phyloP scores from a whole-genome alignment of 1,139 yeast species.

The Arxiozyma slooffiae region DNA sequence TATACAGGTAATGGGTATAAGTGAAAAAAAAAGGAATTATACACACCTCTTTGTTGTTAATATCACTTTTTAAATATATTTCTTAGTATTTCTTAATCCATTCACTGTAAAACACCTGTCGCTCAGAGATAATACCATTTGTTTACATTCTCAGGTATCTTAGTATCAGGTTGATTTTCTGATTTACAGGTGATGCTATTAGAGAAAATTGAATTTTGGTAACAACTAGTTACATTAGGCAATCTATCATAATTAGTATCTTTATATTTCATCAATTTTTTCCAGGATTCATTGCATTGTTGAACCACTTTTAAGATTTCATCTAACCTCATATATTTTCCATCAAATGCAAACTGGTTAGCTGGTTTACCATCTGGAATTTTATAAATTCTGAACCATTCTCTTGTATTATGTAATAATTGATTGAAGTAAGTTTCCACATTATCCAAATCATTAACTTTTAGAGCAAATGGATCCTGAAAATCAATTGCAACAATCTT shows the following conservation, averaged over 20 bases:
- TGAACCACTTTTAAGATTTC: conserved; percentile 62
- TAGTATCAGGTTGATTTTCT: conserved; percentile 25
- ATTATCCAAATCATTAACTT: conserved; percentile 71
- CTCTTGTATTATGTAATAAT: conserved; percentile 69
- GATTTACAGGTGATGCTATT: not conserved
- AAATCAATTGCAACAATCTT: conserved; percentile 79
- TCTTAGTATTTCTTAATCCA: not conserved
- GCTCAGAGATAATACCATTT: conserved; percentile 30
- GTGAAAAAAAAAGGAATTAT: not conserved
- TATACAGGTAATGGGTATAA: not conserved
- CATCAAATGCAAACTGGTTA: conserved; percentile 78
- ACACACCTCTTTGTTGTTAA: not conserved
- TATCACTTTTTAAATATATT: too few species aligned
- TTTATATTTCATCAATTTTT: conserved; percentile 48
- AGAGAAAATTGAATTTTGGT: too few species aligned
- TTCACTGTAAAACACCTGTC: not conserved
- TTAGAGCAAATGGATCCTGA: conserved; percentile 67
- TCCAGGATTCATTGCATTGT: conserved; percentile 79
- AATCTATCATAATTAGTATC: not conserved
- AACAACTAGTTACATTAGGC: not conserved
- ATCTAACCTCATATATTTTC: conserved; percentile 60
- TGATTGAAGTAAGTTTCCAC: conserved; percentile 80
- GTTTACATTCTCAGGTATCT: conserved; percentile 33
- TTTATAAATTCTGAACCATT: conserved; percentile 93
- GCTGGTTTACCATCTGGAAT: conserved; percentile 88